Evolutionary conservation across 2,329 filamentous ascomycete species (phyloP).

Genomic region (Dissoconium aciculare): DNA sequence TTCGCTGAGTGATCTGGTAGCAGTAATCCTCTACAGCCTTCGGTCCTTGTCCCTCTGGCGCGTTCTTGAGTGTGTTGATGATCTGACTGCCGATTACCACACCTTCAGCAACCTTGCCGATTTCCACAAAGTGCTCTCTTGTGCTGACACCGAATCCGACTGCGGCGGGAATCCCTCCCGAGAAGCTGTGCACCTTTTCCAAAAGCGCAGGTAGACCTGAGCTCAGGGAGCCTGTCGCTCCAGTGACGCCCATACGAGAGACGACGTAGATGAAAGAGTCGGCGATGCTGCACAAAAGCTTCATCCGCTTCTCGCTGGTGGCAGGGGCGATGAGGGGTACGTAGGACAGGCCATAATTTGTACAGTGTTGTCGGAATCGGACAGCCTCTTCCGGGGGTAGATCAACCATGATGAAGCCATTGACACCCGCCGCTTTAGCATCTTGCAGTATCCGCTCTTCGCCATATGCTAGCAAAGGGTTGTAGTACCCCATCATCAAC

Average conservation of each 20-base stretch:
- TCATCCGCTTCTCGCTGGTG: constrained; percentile 87
- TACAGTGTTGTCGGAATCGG: constrained; percentile 75
- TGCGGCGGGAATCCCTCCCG: constrained; percentile 75
- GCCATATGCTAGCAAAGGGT: constrained; percentile 84
- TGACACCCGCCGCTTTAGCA: constrained; percentile 69
- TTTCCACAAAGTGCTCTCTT: constrained; percentile 76
- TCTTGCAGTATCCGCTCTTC: constrained; percentile 80
- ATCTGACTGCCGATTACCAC: constrained; percentile 96
- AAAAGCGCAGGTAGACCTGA: constrained; percentile 68
- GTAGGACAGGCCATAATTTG: constrained; percentile 72
- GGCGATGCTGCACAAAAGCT: constrained; percentile 85
- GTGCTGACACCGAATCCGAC: constrained; percentile 96
- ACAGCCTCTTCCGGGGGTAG: constrained; percentile 91
- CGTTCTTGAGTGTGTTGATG: constrained; percentile 61
- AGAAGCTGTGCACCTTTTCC: constrained; percentile 77
- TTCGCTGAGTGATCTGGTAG: constrained; percentile 44
- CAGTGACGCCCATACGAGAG: constrained; percentile 91
- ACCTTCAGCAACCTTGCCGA: constrained; percentile 73
- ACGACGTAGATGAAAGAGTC: constrained; percentile 99
- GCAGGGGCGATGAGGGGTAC: constrained; percentile 92
- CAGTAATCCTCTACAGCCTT: constrained; percentile 78
- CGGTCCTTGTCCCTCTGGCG: constrained; percentile 48
- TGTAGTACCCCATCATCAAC: constrained; percentile 98
- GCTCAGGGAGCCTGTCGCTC: constrained; percentile 71
- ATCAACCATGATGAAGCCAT: constrained; percentile 95